Evolutionary conservation across 2,329 filamentous ascomycete species (phyloP), one percentile per base, ranked within the genome.

Genomic region (Hypoxylon sp.): DNA sequence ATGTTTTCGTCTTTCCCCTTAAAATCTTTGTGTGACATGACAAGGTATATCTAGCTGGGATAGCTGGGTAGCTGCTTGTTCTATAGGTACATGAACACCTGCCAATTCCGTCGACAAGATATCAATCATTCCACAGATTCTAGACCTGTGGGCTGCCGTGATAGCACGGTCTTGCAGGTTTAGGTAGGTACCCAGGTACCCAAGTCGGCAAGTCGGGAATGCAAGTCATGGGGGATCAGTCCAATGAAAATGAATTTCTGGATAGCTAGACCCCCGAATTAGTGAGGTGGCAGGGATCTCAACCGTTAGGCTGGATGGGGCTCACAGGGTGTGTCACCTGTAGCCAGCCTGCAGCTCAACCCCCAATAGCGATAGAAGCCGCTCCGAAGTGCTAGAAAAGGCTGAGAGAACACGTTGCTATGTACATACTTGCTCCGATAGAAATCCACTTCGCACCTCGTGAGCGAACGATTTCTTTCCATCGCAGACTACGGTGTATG

Each of bases 391-490:
- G 49, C 47, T 56, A 60, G 55, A 57, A 56, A 48, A 17, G 30
- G 54, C 20, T 61, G 58, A 67, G 59, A 68, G 67, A 69, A 69
- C 67, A 69, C 67, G 67, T 69, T 69, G 67, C 67, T 53, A 28
- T 59, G 64, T 64, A 59, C 56, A 34, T 17, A 50, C 41, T 52
- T 39, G 37, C 32, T 24, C 48, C 49, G 34, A 28, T 32, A 22
- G 60, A 56, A 52, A 41, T 65, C 65, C 58, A 67, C 65, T 53
- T 59, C 55, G 22, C 17, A 67, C 54, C 56, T 65, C 58, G 55
- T 59, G 48, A 62, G 48, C 44, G 26, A 57, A 6, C 57, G 48
- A 62, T 64, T 61, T 44, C 30, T 68, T 64, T 67, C 56, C 46
- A 66, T 51, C 24, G 58, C 51, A 49, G 61, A 61, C 66, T 62